Evolutionary conservation across 768 basidiomycete species (phyloP).

Genomic region (Leccinum obscurum): DNA sequence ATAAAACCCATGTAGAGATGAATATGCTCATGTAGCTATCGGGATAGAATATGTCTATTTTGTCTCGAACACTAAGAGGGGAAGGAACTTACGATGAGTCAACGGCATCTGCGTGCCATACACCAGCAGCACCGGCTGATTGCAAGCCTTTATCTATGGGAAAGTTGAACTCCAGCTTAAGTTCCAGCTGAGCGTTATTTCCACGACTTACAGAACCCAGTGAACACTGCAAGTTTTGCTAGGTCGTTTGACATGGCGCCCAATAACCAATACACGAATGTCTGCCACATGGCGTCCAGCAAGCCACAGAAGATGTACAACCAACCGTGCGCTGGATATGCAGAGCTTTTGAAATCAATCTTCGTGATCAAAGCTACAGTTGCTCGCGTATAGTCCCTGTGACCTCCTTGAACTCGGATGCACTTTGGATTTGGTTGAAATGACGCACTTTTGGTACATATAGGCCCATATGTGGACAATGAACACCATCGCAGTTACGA

Average conservation of each 20-base stretch:
- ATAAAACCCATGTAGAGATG: slow-evolving; percentile 71
- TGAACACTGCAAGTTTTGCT: slow-evolving; percentile 71
- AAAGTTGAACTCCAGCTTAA: slow-evolving; percentile 1
- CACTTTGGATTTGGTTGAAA: neutral
- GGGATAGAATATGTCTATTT: slow-evolving; percentile 1
- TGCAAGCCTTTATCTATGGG: slow-evolving; percentile 67
- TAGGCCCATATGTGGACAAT: slow-evolving; percentile 75
- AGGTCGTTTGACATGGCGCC: slow-evolving; percentile 86
- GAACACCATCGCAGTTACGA: slow-evolving; percentile 65
- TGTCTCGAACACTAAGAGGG: neutral
- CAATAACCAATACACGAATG: slow-evolving; percentile 79
- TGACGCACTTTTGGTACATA: slow-evolving; percentile 65
- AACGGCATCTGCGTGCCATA: slow-evolving; percentile 70
- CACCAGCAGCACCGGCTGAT: slow-evolving; percentile 71
- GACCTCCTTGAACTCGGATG: neutral
- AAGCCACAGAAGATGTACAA: slow-evolving; percentile 74
- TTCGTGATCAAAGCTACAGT: slow-evolving; percentile 41
- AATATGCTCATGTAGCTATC: slow-evolving; percentile 66
- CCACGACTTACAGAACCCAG: slow-evolving; percentile 70
- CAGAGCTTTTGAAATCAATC: slow-evolving; percentile 59
- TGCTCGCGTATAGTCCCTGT: slow-evolving; percentile 61
- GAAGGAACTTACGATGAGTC: slow-evolving; percentile 52
- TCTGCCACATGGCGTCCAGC: slow-evolving; percentile 86
- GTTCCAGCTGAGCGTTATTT: neutral
- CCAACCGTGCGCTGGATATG: slow-evolving; percentile 56